A percentile compares a stretch with the other conserved stretches of the same genome.
Conservation (phyloP, 2,329 filamentous ascomycete genomes). For the Neurospora crassa region DNA sequence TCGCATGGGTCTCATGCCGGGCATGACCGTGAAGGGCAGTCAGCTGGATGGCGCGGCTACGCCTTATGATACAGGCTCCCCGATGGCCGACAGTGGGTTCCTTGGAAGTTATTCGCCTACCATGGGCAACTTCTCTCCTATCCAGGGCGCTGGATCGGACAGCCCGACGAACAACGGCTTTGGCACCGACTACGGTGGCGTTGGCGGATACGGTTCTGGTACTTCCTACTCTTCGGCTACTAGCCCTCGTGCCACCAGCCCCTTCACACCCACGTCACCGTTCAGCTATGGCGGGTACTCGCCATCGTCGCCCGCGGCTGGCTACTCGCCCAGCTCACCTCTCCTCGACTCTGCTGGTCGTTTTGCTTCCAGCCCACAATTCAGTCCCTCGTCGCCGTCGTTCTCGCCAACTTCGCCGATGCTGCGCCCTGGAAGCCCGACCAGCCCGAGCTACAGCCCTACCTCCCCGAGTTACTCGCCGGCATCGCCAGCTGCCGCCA, state of each 20-base stretch:
- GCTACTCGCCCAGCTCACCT: conserved; percentile 71
- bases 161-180: conserved; percentile 48
- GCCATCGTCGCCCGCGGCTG: conserved; percentile 64
- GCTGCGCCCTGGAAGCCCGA: conserved; percentile 43
- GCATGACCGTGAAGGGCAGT: conserved; percentile 65
- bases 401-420: conserved; percentile 55
- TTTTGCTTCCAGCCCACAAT: conserved; percentile 50
- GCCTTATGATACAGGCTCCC: conserved; percentile 84
- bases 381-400: conserved; percentile 53
- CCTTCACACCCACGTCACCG: conserved; percentile 61
- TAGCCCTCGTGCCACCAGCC: conserved; percentile 64
- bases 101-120: conserved; percentile 51
- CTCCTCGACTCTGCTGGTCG: conserved; percentile 44
- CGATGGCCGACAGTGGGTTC: conserved; percentile 63
- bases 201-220: conserved; percentile 36
- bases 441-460: conserved; percentile 54
- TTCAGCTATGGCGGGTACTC: conserved; percentile 57
- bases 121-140: conserved; percentile 64
- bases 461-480: conserved; percentile 58
- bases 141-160: conserved; percentile 66
- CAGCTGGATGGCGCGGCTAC: conserved; percentile 79
- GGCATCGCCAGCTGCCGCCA: conserved; percentile 46
- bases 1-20: conserved; percentile 71
- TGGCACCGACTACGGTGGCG: conserved; percentile 44
- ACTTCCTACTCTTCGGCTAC: conserved; percentile 50